phyloP scores from a whole-genome alignment of 2,329 filamentous ascomycete species.

The Periconia sp. region DNA sequence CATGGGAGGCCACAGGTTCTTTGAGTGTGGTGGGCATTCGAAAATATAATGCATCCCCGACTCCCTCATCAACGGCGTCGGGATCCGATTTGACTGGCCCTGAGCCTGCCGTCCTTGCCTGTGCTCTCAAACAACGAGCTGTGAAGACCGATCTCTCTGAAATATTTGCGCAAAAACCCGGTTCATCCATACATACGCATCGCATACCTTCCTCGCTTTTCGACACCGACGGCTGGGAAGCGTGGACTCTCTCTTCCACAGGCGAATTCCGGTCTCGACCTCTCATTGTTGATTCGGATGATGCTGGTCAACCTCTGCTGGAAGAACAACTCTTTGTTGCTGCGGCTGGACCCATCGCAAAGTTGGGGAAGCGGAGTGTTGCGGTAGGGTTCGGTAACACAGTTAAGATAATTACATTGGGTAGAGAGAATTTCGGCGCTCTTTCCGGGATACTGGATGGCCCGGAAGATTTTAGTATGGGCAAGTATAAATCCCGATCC shows the following conservation, averaged over 20 bases:
- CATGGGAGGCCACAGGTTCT: conserved; percentile 64
- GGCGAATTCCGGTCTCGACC: conserved; percentile 49
- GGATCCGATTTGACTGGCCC: conserved; percentile 22
- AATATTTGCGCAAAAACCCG: neutral
- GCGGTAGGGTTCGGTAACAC: conserved; percentile 73
- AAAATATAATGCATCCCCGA: conserved; percentile 41
- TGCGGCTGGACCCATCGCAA: conserved; percentile 64
- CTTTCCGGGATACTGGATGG: conserved; percentile 10
- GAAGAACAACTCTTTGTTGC: conserved; percentile 65
- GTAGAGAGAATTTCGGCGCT: conserved; percentile 64
- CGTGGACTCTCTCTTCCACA: conserved; percentile 53
- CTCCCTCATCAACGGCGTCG: conserved; percentile 30
- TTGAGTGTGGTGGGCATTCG: conserved; percentile 67
- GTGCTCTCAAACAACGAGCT: conserved; percentile 33
- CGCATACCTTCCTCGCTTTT: conserved; percentile 5
- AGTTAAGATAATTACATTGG: conserved; percentile 70
- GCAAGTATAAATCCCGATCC: conserved; percentile 13
- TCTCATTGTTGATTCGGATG: conserved; percentile 24
- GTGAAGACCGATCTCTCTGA: conserved; percentile 13
- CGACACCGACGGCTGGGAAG: conserved; percentile 53
- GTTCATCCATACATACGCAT: conserved; percentile 1
- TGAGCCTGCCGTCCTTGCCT: conserved; percentile 16
- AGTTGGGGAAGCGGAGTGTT: conserved; percentile 65
- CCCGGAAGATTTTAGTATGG: conserved; percentile 8
- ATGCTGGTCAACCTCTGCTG: conserved; percentile 6